Base-by-base conservation (phyloP, 805 yeast genomes). In the Saccharomyces paradoxus region DNA sequence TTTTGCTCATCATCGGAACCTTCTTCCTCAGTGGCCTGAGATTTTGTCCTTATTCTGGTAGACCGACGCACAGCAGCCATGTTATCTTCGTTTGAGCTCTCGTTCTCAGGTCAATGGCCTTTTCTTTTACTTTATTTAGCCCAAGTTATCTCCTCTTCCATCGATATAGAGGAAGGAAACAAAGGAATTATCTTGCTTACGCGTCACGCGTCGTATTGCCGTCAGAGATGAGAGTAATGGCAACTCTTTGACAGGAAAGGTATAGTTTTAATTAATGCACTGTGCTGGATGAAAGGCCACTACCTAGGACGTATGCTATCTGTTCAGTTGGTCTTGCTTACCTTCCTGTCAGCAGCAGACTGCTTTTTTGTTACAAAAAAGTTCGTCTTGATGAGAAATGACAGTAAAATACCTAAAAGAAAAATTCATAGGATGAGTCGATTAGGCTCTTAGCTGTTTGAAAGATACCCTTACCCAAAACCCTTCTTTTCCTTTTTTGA, bases 61-160 rank as follows among this genome's bases (percentile, higher is more conserved):
- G 69, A 65, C 76, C 77, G 46, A 74, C 82, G 70, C 73, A 71
- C 53, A 14, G 53, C 57, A 17, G 68, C 53, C 70, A 65, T 66
- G 17, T 17, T 50, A 13, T 29, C 32, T 49, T 13, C 14, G 14
- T 22, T 21, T 24, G 17, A 22, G 28, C 44, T 22, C 29, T 12
- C 8, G 24, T 37, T 37, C 24, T 9, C 22, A 9, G 22, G 44
- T 37, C 44, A 37, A 37, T n/a, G 13, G 17, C 7, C 44, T 8
- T 8, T n/a, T 12, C 17, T 21, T 17, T 37, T 17, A 31, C 17
- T 14, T 31, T 31, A 12, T 29, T 12, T 29, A 2, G 3, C 13
- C 9, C 6, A 37, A 37, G 22, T 8, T 37, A 3, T 37, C 4
- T 32, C 12, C 12, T 7, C 12, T 17, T 13, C 17, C 22, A 17